A percentile compares a stretch with the other conserved stretches of the same genome.
phyloP scores from a whole-genome alignment of 768 basidiomycete species.

The Amyloporia xantha region DNA sequence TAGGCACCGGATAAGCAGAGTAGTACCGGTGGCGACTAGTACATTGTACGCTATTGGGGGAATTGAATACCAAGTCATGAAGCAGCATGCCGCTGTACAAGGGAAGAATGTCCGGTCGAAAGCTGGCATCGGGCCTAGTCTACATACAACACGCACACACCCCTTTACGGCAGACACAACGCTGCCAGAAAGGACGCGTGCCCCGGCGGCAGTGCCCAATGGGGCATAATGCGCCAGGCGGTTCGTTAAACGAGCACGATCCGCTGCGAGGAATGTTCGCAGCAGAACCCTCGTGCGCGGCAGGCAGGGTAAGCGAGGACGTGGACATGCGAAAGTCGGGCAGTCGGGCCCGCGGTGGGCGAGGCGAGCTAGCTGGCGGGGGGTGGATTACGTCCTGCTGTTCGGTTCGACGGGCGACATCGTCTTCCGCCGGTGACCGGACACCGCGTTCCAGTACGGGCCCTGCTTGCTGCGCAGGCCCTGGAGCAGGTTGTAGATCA shows the following conservation, averaged over 20 bases:
- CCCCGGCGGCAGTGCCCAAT: background rate
- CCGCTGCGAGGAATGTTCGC: background rate
- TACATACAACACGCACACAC: background rate
- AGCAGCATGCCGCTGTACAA: background rate
- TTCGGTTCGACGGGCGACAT: background rate
- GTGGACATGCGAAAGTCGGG: background rate
- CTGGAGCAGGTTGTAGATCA: constrained; percentile 32
- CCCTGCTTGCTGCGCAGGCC: constrained; percentile 37
- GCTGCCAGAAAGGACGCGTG: background rate
- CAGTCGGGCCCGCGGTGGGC: background rate
- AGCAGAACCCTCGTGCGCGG: background rate
- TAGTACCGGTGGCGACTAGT: background rate
- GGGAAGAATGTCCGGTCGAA: background rate
- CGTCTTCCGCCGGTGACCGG: background rate
- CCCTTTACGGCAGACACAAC: background rate
- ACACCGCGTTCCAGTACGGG: constrained; percentile 28
- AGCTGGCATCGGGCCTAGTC: background rate
- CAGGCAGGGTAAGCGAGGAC: background rate
- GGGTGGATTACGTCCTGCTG: background rate
- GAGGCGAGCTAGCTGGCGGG: background rate
- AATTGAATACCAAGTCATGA: background rate
- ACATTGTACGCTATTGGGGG: background rate
- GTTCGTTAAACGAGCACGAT: background rate
- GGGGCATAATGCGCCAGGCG: background rate
- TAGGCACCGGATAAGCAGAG: background rate